Evolutionary conservation across 169 alveolate genomes (phyloP).

Genomic region (Condylostoma magnum): DNA sequence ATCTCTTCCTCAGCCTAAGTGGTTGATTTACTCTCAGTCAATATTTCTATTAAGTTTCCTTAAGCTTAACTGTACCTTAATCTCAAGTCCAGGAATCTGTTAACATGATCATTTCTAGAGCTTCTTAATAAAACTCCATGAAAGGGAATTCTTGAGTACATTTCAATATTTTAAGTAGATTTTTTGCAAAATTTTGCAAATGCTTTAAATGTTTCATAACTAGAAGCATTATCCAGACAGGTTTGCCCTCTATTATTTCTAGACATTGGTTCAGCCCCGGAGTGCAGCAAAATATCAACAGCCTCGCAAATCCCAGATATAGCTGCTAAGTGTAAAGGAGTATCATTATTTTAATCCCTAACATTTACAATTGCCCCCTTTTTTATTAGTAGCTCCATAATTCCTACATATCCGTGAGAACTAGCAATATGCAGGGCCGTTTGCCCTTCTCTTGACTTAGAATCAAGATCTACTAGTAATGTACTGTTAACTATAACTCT

Average conservation of each 20-base stretch:
- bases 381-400: slow-evolving; percentile 32
- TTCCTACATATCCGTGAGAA: slow-evolving; percentile 34
- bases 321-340: too few relatives aligned
- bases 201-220: neutral
- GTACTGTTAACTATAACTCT: too few relatives aligned
- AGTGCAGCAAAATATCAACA: too few relatives aligned
- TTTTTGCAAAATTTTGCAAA: slow-evolving; percentile 1
- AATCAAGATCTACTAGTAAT: slow-evolving; percentile 31
- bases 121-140: neutral
- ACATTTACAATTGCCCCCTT: neutral
- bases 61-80: too few relatives aligned
- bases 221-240: neutral
- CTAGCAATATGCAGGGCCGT: slow-evolving; percentile 40
- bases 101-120: slow-evolving; percentile 19
- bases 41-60: too few relatives aligned
- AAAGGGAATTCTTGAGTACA: slow-evolving; percentile 17
- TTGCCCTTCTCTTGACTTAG: slow-evolving; percentile 32
- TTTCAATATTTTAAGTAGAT: neutral
- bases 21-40: too few relatives aligned
- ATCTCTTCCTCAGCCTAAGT: too few relatives aligned
- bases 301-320: too few relatives aligned
- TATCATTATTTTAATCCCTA: too few relatives aligned
- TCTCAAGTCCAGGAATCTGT: too few relatives aligned
- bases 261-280: too few relatives aligned
- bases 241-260: neutral